These are phyloP conservation scores for Ustilago xerochloae DNA, from an alignment of 1,284 basidiomycete genomes.

Conservation along the genomic window DNA sequence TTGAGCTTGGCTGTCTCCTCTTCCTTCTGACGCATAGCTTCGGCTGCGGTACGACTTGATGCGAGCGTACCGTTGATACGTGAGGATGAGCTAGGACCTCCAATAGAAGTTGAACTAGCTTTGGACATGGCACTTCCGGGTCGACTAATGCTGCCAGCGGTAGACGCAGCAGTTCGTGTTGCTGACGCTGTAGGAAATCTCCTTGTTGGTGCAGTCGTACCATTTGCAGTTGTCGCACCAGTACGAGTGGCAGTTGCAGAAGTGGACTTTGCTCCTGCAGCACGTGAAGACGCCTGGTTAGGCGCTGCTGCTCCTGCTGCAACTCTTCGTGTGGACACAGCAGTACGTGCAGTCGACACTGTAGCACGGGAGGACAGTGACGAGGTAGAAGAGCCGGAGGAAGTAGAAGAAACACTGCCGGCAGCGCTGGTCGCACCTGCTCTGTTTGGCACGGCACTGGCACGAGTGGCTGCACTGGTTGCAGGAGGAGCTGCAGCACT, in stretches of 20 bases:
- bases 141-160: slow-evolving; percentile 21
- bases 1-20: slow-evolving; percentile 20
- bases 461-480: not conserved
- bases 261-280: slow-evolving; percentile 8
- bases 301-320: slow-evolving; percentile 23
- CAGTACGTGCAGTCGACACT: slow-evolving; percentile 37
- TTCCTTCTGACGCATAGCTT: slow-evolving; percentile 40
- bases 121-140: slow-evolving; percentile 47
- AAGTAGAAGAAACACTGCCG: slow-evolving; percentile 42
- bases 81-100: slow-evolving; percentile 5
- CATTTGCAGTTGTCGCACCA: slow-evolving; percentile 8
- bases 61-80: slow-evolving; percentile 25
- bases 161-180: slow-evolving; percentile 1
- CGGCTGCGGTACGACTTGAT: slow-evolving; percentile 31
- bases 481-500: slow-evolving; percentile 2
- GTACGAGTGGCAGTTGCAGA: slow-evolving; percentile 2
- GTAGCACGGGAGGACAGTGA: slow-evolving; percentile 34
- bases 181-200: not conserved
- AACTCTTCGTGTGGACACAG: slow-evolving; percentile 27
- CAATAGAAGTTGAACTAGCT: slow-evolving; percentile 29
- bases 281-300: slow-evolving; percentile 11
- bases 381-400: slow-evolving; percentile 26
- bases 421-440: slow-evolving; percentile 39
- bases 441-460: slow-evolving; percentile 17
- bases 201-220: slow-evolving; percentile 5